Conservation (phyloP, 108 stramenopile species). For the Cyclotella atomus region DNA sequence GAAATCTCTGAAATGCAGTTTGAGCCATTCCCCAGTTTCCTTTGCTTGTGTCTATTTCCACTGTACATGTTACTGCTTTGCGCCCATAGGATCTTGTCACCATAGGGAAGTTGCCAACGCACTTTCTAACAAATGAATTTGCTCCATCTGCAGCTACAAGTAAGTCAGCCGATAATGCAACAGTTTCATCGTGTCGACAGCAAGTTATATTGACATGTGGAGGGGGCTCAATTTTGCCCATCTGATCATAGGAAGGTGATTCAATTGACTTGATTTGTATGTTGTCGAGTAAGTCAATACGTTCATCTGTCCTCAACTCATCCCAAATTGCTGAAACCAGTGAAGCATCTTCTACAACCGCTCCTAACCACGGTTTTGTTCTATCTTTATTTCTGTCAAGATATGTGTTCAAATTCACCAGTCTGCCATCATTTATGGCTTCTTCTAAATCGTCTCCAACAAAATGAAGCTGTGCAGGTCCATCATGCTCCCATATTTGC, state of each 20-base stretch:
- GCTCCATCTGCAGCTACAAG: conserved; percentile 86
- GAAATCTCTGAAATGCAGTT: conserved; percentile 82
- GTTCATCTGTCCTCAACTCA: conserved; percentile 49
- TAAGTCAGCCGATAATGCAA: conserved; percentile 47
- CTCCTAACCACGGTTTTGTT: conserved; percentile 60
- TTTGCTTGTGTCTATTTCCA: conserved; percentile 54
- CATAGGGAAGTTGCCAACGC: conserved; percentile 52
- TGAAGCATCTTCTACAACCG: conserved; percentile 73
- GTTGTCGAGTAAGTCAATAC: conserved; percentile 50
- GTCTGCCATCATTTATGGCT: conserved; percentile 35
- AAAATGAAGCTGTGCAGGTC: conserved; percentile 76
- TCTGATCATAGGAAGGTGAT: conserved; percentile 25
- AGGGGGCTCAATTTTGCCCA: conserved; percentile 37
- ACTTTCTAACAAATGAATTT: conserved; percentile 69
- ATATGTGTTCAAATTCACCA: conserved; percentile 33
- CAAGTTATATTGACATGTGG: conserved; percentile 29
- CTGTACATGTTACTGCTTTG: conserved; percentile 80
- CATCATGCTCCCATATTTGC: conserved; percentile 89
- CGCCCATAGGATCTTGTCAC: conserved; percentile 65
- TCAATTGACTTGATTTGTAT: conserved; percentile 34
- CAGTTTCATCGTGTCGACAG: neutral
- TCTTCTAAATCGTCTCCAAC: conserved; percentile 59
- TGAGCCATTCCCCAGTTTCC: conserved; percentile 28
- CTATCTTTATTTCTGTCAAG: conserved; percentile 9
- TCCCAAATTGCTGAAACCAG: conserved; percentile 68